Evolutionary conservation across 164 flowering plant genomes (phyloP).

Genomic region (Magnolia kwangsiensis): DNA sequence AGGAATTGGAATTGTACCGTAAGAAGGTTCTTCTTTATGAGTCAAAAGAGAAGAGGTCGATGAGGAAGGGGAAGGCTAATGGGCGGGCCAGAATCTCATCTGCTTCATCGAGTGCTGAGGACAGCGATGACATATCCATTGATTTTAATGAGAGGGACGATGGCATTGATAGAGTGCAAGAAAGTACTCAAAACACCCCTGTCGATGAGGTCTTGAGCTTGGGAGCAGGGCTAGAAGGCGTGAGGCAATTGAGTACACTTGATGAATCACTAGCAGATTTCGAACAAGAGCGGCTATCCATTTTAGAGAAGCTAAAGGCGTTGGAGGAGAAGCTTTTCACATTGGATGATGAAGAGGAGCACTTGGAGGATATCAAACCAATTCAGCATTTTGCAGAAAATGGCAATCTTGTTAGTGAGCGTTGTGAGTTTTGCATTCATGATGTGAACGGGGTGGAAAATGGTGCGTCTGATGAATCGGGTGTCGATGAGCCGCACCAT

Average conservation of each 20-base stretch:
- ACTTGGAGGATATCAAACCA: conserved; percentile 30
- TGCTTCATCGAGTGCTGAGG: conserved; percentile 55
- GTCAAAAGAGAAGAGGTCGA: conserved; percentile 39
- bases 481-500: conserved; percentile 32
- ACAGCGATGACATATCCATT: conserved; percentile 59
- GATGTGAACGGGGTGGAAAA: conserved; percentile 37
- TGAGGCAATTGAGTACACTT: conserved; percentile 27
- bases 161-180: conserved; percentile 29
- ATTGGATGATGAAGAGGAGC: conserved; percentile 55
- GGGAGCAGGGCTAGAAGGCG: conserved; percentile 28
- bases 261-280: conserved; percentile 60
- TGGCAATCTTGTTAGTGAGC: conserved; percentile 23
- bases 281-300: conserved; percentile 76
- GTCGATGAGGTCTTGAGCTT: conserved; percentile 48
- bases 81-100: conserved; percentile 48
- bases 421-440: conserved; percentile 14
- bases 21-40: conserved; percentile 54
- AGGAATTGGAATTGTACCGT: conserved; percentile 50
- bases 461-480: conserved; percentile 39
- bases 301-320: conserved; percentile 73
- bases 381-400: conserved; percentile 32
- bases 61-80: conserved; percentile 39
- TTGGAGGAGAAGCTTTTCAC: conserved; percentile 78
- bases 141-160: conserved; percentile 58
- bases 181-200: conserved; percentile 42